Evolutionary conservation across 331 rosid species (phyloP), one percentile per base, ranked within the genome.

Genomic region (Rosa hybrid): DNA sequence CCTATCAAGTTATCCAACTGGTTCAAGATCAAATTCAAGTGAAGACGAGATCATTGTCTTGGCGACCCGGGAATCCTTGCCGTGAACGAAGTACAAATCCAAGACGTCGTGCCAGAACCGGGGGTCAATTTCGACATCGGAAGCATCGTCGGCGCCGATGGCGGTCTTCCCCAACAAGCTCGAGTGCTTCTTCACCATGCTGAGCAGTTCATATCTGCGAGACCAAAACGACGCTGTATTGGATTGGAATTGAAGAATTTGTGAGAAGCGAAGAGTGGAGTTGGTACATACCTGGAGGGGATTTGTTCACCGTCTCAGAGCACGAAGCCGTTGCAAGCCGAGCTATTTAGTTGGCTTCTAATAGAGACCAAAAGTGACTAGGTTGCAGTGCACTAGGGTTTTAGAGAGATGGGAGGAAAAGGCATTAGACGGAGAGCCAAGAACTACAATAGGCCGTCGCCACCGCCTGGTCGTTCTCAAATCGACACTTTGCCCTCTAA

Each of bases 11-110:
- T 53, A 75, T 83, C 89, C 92, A 96, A 83, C 99, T 96, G 91
- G 77, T 70, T 78, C 64, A 82, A 82, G 74, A 89, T 74, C 20
- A 9, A 46, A 16, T 67, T 46, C 63, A 78, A 63, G 23, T 74
- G 87, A 91, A 95, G 60, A 95, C 90, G 68, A 95, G 96, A 91
- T 95, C 99, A 57, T 95, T 96, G 68, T 95, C 99, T 72, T 91
- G 94, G 51, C 94, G 92, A 60, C 93, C 85, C 93, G 87, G 2
- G 97, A 88, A 59, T 93, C 99, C 84, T 86, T 90, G 21, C 97
- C 88, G 11, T 92, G 84, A 59, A 95, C 82, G 56, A 95, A 95
- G 79, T 95, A 95, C 84, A 89, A 77, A 88, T 95, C 98, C 81
- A 95, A 82, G 14, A 95, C 90, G 65, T 91, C 98, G 65, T 90